Conservation (phyloP, 768 basidiomycete genomes). For the Boletus pseudo-olivaceus region DNA sequence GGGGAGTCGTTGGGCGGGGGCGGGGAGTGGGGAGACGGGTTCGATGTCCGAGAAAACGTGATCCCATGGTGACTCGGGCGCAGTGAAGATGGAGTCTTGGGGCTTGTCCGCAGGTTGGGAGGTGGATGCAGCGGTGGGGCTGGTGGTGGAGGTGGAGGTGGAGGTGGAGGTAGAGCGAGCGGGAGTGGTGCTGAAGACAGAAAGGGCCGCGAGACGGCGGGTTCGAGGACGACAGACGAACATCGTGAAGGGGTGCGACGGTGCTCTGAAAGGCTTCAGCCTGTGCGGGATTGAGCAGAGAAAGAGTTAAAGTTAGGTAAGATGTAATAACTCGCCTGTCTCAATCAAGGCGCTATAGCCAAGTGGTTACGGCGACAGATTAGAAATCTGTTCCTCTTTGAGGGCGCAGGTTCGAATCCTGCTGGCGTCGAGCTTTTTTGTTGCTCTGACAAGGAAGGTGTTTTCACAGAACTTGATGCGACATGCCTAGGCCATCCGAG, state of each 20-base stretch:
- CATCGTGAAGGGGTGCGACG: slow-evolving; percentile 7
- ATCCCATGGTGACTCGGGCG: slow-evolving; percentile 45
- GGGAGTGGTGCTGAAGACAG: neutral
- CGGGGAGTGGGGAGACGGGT: slow-evolving; percentile 25
- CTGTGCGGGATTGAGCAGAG: slow-evolving; percentile 21
- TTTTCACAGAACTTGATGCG: too few species aligned
- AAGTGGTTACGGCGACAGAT: slow-evolving; percentile 77
- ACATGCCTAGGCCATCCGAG: too few species aligned
- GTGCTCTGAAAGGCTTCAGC: slow-evolving; percentile 44
- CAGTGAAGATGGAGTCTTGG: slow-evolving; percentile 34
- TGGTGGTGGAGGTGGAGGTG: neutral
- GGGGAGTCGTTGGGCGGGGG: slow-evolving; percentile 12
- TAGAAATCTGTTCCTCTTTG: slow-evolving; percentile 42
- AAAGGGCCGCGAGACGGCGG: neutral
- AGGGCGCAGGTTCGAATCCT: slow-evolving; percentile 45
- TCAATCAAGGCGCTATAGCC: slow-evolving; percentile 57
- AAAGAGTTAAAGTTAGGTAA: too few species aligned
- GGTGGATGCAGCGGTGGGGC: neutral
- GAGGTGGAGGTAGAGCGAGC: too few species aligned
- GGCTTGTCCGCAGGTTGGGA: neutral
- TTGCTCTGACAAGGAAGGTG: neutral
- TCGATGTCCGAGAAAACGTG: slow-evolving; percentile 50
- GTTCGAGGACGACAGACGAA: slow-evolving; percentile 15
- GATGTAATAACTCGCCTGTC: rapidly evolving
- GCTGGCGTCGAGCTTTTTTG: slow-evolving; percentile 34